These are phyloP conservation scores for Penicillium canariense DNA, from an alignment of 495 filamentous ascomycete species.

Conservation along the genomic window DNA sequence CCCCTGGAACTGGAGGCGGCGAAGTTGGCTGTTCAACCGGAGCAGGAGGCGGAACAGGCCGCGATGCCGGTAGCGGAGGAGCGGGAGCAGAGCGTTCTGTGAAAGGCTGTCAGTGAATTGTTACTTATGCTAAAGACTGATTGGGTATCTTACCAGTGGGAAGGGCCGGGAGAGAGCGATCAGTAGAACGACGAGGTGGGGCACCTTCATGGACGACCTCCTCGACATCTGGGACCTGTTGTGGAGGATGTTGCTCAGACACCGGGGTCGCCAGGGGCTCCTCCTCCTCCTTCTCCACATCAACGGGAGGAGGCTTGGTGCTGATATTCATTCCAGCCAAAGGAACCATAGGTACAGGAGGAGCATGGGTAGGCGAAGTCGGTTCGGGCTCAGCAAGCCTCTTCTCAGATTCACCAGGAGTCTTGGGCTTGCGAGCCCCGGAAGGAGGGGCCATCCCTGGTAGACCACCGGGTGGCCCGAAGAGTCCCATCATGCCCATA, in stretches of 20 bases:
- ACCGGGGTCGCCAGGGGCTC: conserved; percentile 34
- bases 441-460: conserved; percentile 43
- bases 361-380: conserved; percentile 50
- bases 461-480: conserved; percentile 75
- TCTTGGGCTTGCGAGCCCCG: conserved; percentile 45
- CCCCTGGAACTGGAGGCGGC: conserved; percentile 64
- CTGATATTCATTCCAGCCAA: conserved; percentile 66
- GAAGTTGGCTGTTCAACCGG: conserved; percentile 63
- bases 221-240: conserved; percentile 61
- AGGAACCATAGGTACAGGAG: conserved; percentile 72
- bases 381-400: conserved; percentile 53
- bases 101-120: conserved; percentile 1
- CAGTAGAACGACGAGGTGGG: conserved; percentile 44
- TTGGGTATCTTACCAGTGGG: conserved; percentile 45
- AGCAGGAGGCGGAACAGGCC: conserved; percentile 51
- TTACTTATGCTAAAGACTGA: not conserved
- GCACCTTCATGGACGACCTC: conserved; percentile 49
- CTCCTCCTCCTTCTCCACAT: conserved; percentile 46
- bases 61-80: conserved; percentile 32
- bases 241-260: conserved; percentile 44
- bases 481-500: conserved; percentile 96
- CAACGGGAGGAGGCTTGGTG: conserved; percentile 32
- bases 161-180: conserved; percentile 42
- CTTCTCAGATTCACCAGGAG: conserved; percentile 66
- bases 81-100: conserved; percentile 32